phyloP scores from a whole-genome alignment of 176 grass and related monocot species.

The Cenchrus fungigraminus region DNA sequence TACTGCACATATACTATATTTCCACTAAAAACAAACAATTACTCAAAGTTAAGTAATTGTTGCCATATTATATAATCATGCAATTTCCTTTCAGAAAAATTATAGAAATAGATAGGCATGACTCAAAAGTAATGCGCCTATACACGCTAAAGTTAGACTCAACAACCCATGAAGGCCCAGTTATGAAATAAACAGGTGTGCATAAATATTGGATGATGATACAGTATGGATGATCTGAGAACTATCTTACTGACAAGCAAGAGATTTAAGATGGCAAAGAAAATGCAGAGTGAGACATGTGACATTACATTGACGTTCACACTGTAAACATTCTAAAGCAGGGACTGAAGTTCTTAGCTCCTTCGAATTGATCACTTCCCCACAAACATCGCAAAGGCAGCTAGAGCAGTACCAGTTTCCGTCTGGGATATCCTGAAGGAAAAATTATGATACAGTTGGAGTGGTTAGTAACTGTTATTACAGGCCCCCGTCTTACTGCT shows the following conservation, averaged over 20 bases:
- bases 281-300: constrained; percentile 15
- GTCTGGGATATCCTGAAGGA: constrained; percentile 80
- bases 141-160: constrained; percentile 19
- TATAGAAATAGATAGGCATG: background rate
- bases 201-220: constrained; percentile 15
- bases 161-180: constrained; percentile 3
- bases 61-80: constrained; percentile 34
- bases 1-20: background rate
- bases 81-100: background rate
- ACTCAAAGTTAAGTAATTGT: constrained; percentile 31
- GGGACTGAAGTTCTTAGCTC: constrained; percentile 37
- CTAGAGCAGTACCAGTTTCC: constrained; percentile 89
- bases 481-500: constrained; percentile 13
- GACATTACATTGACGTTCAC: constrained; percentile 76
- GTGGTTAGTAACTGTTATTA: constrained; percentile 10
- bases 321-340: constrained; percentile 82
- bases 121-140: constrained; percentile 13
- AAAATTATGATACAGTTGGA: constrained; percentile 22
- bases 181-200: background rate
- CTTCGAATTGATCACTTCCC: constrained; percentile 62
- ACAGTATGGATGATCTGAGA: constrained; percentile 27
- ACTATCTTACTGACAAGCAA: constrained; percentile 10
- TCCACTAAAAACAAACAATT: constrained; percentile 1
- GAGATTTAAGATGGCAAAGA: constrained; percentile 27
- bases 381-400: constrained; percentile 76